Conservation (phyloP, 2,329 filamentous ascomycete genomes). For the Arthrinium puccinioides region DNA sequence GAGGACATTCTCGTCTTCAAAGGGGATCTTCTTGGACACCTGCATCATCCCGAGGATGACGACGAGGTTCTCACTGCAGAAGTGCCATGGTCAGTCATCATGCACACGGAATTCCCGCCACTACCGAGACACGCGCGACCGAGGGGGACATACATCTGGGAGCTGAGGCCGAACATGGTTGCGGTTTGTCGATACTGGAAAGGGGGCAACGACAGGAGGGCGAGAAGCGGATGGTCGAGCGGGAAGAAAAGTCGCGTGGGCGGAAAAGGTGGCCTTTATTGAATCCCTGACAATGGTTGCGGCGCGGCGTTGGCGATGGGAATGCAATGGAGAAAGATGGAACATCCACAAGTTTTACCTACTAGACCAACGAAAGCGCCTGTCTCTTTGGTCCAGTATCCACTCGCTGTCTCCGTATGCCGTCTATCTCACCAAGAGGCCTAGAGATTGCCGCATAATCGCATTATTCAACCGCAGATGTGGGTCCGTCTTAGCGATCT, state of each 20-base stretch:
- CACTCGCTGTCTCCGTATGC: too few relatives aligned
- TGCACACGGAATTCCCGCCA: neutral
- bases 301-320: conserved; percentile 1
- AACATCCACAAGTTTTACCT: conserved; percentile 2
- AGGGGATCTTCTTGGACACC: conserved; percentile 90
- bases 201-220: neutral
- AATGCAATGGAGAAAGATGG: conserved; percentile 4
- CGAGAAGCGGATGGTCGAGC: neutral
- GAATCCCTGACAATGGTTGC: too few relatives aligned
- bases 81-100: conserved; percentile 1
- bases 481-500: too few relatives aligned
- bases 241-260: neutral
- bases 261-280: conserved; percentile 4
- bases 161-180: conserved; percentile 3
- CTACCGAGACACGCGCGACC: neutral
- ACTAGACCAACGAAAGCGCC: too few relatives aligned
- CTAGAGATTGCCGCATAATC: too few relatives aligned
- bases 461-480: too few relatives aligned
- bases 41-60: conserved; percentile 99
- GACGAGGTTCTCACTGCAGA: conserved; percentile 73
- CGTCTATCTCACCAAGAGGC: too few relatives aligned
- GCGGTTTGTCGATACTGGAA: neutral
- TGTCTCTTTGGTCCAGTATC: too few relatives aligned
- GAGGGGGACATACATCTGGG: conserved; percentile 1
- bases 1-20: conserved; percentile 68